These are phyloP conservation scores for Aspergillus funiculosus DNA, from an alignment of 495 filamentous ascomycete genomes.

Conservation along the genomic window DNA sequence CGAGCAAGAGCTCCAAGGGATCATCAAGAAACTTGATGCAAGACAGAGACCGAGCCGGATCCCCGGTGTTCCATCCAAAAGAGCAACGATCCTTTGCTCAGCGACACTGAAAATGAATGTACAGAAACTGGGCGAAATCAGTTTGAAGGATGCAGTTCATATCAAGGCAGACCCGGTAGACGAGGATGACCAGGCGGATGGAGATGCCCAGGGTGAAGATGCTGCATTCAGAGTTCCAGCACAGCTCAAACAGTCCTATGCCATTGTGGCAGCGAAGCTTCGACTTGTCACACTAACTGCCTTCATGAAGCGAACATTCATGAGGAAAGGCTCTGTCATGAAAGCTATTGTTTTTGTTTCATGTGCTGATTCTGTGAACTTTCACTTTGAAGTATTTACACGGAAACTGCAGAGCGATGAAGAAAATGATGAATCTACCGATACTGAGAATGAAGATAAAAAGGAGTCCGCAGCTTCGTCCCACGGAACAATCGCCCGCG, in stretches of 20 bases:
- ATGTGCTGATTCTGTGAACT: constrained; percentile 94
- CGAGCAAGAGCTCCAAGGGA: constrained; percentile 76
- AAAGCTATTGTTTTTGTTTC: constrained; percentile 95
- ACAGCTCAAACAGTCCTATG: constrained; percentile 86
- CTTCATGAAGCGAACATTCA: constrained; percentile 77
- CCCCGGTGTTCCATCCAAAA: constrained; percentile 60
- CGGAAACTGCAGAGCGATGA: constrained; percentile 33
- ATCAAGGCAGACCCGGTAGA: constrained; percentile 61
- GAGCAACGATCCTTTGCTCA: constrained; percentile 89
- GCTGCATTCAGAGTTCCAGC: constrained; percentile 73
- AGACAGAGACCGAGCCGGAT: constrained; percentile 40
- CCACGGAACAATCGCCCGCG: constrained; percentile 49
- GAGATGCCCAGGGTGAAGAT: constrained; percentile 42
- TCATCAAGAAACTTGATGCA: constrained; percentile 66
- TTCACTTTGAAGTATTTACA: constrained; percentile 86
- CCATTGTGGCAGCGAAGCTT: constrained; percentile 80
- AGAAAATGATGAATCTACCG: constrained; percentile 20
- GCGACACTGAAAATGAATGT: constrained; percentile 97
- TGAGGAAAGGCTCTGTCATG: constrained; percentile 79
- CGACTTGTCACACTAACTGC: constrained; percentile 81
- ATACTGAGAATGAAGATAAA: constrained; percentile 17
- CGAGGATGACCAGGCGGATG: constrained; percentile 32
- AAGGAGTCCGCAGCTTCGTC: constrained; percentile 25
- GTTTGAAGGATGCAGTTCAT: constrained; percentile 85
- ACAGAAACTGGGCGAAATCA: constrained; percentile 85